phyloP scores from a whole-genome alignment of 352 stramenopile genomes.

The Phytophthora ramorum region DNA sequence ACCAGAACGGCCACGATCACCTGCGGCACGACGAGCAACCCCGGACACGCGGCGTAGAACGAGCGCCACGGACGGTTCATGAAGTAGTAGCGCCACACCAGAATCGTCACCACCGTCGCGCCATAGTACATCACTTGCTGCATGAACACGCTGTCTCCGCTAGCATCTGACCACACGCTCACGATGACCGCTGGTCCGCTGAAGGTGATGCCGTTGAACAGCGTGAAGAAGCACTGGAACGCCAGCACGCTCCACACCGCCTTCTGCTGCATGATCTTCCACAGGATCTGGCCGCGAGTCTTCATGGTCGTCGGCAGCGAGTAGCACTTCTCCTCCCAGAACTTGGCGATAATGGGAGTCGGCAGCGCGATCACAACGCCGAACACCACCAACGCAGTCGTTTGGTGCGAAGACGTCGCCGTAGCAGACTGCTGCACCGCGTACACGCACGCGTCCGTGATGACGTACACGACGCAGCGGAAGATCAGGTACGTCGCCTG shows the following conservation, averaged over 20 bases:
- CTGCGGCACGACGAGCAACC: constrained; percentile 39
- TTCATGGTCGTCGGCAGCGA: constrained; percentile 50
- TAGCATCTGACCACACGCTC: constrained; percentile 34
- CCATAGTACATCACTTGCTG: constrained; percentile 31
- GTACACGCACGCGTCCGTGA: constrained; percentile 30
- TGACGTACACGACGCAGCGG: constrained; percentile 27
- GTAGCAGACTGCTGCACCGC: constrained; percentile 7
- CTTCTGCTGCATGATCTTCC: constrained; percentile 65
- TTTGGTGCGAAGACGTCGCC: constrained; percentile 12
- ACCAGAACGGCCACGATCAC: constrained; percentile 33
- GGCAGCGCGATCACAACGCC: constrained; percentile 38
- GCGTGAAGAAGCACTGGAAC: constrained; percentile 53
- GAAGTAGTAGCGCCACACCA: constrained; percentile 49
- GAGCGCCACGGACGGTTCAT: constrained; percentile 50
- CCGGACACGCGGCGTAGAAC: constrained; percentile 38
- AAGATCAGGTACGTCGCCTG: constrained; percentile 52
- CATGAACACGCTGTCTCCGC: constrained; percentile 34
- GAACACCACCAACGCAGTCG: constrained; percentile 35
- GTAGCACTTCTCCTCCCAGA: constrained; percentile 57
- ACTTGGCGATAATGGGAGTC: constrained; percentile 43
- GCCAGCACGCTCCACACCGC: constrained; percentile 52
- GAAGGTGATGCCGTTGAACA: constrained; percentile 51
- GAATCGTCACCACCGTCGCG: constrained; percentile 26
- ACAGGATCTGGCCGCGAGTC: constrained; percentile 46
- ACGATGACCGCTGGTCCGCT: constrained; percentile 30